Conservation (phyloP, 2,329 filamentous ascomycete species). For the Scleromitrula shiraiana region DNA sequence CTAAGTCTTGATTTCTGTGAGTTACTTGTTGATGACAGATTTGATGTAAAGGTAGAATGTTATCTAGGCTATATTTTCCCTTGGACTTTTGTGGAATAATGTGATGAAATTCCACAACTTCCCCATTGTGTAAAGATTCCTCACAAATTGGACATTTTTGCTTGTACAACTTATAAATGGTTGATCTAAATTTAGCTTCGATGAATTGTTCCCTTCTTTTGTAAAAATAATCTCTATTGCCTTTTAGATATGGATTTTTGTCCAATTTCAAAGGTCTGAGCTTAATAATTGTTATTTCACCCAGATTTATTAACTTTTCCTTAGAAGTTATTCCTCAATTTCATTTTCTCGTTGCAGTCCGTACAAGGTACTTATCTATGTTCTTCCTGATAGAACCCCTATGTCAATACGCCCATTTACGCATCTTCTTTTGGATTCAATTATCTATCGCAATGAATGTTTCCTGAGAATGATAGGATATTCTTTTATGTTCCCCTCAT, state of each 20-base stretch:
- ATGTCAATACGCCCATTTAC: not conserved
- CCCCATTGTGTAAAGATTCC: not conserved
- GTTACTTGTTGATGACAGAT: not conserved
- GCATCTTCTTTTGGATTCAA: not conserved
- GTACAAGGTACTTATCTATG: not conserved
- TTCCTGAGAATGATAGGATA: not conserved
- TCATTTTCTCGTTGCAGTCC: not conserved
- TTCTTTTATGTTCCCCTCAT: not conserved
- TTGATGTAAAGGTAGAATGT: not conserved
- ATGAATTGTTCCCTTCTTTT: not conserved
- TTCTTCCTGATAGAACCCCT: not conserved
- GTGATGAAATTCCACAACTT: not conserved
- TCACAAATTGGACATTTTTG: not conserved
- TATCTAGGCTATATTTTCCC: not conserved
- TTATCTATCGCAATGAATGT: not conserved
- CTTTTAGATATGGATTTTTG: not conserved
- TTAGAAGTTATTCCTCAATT: not conserved
- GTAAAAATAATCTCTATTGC: not conserved
- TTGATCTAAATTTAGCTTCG: not conserved
- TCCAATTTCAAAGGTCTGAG: not conserved
- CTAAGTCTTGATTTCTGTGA: not conserved
- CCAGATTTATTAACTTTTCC: not conserved
- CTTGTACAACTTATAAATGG: not conserved
- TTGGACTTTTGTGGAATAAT: not conserved
- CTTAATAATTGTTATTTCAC: not conserved